phyloP scores from a whole-genome alignment of 192 early-diverging fungal genomes.

The Glomus cerebriforme region DNA sequence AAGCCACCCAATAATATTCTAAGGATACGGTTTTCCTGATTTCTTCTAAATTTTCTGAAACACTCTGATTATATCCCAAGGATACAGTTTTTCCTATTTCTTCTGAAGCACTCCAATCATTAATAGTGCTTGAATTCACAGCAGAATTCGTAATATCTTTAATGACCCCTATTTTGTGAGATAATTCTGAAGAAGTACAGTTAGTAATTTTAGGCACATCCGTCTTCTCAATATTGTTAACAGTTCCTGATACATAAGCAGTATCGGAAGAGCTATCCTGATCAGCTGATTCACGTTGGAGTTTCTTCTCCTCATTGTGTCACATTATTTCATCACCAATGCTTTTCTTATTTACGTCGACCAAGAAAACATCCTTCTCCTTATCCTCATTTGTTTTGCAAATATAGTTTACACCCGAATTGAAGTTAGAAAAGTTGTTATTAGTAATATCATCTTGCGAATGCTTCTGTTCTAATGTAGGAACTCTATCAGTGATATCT shows the following conservation, averaged over 20 bases:
- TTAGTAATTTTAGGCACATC: not conserved
- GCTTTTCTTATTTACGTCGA: not conserved
- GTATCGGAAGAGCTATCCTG: not conserved
- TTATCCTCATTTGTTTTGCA: not conserved
- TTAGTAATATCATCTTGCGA: constrained; percentile 1
- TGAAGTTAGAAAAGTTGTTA: not conserved
- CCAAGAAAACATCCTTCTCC: not conserved
- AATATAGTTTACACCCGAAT: not conserved
- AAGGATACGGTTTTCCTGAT: too few species aligned
- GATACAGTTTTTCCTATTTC: too few species aligned
- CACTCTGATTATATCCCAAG: too few species aligned
- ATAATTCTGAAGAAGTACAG: not conserved
- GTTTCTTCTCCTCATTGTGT: constrained; percentile 1
- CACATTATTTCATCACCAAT: not conserved
- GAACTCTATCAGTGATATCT: too few species aligned
- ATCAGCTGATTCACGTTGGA: not conserved
- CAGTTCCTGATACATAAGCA: not conserved
- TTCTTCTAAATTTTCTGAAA: too few species aligned
- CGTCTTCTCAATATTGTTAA: not conserved
- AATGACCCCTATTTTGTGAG: not conserved
- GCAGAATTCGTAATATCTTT: not conserved
- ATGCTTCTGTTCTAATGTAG: constrained; percentile 15
- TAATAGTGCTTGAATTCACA: not conserved
- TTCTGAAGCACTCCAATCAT: not conserved
- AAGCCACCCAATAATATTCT: not conserved